phyloP scores from a whole-genome alignment of 108 stramenopile species.

The Nitzschia putrida region DNA sequence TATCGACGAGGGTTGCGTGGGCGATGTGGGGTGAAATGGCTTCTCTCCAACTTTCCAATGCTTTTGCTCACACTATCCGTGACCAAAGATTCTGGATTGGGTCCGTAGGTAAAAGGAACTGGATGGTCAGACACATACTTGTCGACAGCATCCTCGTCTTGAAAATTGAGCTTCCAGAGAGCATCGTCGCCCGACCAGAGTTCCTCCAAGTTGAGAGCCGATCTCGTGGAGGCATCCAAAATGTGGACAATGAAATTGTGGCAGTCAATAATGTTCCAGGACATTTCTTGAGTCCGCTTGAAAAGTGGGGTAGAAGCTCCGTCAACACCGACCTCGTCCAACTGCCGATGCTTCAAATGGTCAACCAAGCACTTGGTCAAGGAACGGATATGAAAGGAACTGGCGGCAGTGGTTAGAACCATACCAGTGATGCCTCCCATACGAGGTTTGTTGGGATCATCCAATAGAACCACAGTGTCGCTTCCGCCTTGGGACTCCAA shows the following conservation, averaged over 20 bases:
- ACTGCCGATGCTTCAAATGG: conserved; percentile 64
- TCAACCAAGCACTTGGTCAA: conserved; percentile 66
- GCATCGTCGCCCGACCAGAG: conserved; percentile 73
- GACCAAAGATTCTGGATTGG: background rate
- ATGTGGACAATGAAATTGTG: conserved; percentile 81
- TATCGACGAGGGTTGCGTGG: background rate
- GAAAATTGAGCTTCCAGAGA: conserved; percentile 43
- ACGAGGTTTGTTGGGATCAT: conserved; percentile 33
- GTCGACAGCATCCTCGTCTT: conserved; percentile 71
- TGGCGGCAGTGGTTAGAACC: conserved; percentile 41
- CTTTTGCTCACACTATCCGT: background rate
- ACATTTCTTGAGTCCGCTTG: conserved; percentile 42
- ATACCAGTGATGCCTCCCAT: conserved; percentile 48
- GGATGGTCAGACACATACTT: conserved; percentile 70
- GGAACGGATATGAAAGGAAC: conserved; percentile 49
- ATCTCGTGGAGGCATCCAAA: conserved; percentile 51
- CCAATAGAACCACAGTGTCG: conserved; percentile 49
- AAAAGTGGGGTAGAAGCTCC: conserved; percentile 44
- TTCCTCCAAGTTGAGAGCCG: conserved; percentile 63
- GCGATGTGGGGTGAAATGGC: conserved; percentile 23
- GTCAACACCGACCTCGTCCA: conserved; percentile 65
- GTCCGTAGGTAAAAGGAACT: conserved; percentile 48
- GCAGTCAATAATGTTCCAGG: conserved; percentile 83
- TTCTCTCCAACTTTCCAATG: conserved; percentile 22
- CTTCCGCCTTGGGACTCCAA: conserved; percentile 59